These are phyloP conservation scores for Aspergillus neoniger DNA, from an alignment of 2,329 filamentous ascomycete genomes.

Conservation along the genomic window DNA sequence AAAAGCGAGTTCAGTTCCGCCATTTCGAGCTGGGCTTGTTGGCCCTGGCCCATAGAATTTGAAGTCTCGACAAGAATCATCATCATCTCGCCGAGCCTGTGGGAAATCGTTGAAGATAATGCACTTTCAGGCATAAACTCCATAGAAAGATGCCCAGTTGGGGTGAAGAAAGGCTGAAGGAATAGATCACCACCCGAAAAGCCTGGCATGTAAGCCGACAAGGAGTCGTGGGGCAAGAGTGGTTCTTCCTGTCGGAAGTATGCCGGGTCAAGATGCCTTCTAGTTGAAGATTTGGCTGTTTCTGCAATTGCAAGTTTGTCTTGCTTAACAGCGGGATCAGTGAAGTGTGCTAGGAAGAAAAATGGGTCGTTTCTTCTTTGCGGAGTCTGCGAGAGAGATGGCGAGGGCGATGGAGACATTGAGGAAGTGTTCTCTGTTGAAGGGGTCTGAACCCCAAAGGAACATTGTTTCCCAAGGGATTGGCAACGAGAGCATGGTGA, in stretches of 20 bases:
- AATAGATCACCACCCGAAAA: constrained; percentile 16
- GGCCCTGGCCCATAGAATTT: constrained; percentile 25
- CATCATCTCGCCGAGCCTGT: constrained; percentile 28
- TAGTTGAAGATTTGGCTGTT: constrained; percentile 31
- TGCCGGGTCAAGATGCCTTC: constrained; percentile 29
- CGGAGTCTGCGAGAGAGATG: not conserved
- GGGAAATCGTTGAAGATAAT: constrained; percentile 24
- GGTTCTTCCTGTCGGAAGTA: constrained; percentile 32
- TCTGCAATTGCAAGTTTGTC: constrained; percentile 34
- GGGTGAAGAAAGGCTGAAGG: constrained; percentile 12
- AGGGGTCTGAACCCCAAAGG: constrained; percentile 13
- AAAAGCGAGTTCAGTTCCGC: constrained; percentile 27
- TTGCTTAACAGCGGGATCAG: constrained; percentile 29
- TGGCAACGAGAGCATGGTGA: constrained; percentile 30
- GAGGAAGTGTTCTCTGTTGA: constrained; percentile 6
- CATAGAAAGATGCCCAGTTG: constrained; percentile 21
- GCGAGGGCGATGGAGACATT: constrained; percentile 4
- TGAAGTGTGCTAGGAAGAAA: constrained; percentile 33
- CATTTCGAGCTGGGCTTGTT: constrained; percentile 14
- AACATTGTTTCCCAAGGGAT: constrained; percentile 25
- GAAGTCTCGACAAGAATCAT: constrained; percentile 32
- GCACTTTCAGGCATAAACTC: constrained; percentile 19
- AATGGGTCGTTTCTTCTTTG: constrained; percentile 21
- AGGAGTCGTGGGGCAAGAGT: constrained; percentile 24
- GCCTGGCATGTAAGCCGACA: constrained; percentile 16